A percentile compares a stretch with the other conserved stretches of the same genome.
Evolutionary conservation across 2,329 filamentous ascomycete genomes (phyloP).

Genomic region (Arthrobotrys musiformis): DNA sequence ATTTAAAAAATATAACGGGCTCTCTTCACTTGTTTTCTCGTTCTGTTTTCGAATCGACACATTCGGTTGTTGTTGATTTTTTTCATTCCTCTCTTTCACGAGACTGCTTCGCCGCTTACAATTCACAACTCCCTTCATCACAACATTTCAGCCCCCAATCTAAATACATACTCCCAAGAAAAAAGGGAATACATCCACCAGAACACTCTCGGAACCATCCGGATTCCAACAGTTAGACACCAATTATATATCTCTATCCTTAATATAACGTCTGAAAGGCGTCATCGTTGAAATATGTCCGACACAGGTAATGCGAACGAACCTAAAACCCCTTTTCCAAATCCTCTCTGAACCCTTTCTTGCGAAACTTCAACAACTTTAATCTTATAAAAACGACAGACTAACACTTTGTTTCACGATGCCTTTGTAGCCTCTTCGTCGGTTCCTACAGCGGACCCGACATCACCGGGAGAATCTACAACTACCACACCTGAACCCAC

Average conservation of each 20-base stretch:
- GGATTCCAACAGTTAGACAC: background rate
- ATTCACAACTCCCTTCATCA: background rate
- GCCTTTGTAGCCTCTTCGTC: background rate
- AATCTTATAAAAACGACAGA: background rate
- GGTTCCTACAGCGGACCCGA: background rate
- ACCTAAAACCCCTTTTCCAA: conserved; percentile 1
- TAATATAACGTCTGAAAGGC: background rate
- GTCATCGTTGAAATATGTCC: conserved; percentile 6
- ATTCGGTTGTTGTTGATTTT: conserved; percentile 52
- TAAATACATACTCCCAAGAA: background rate
- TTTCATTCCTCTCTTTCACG: too few species aligned
- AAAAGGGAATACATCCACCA: background rate
- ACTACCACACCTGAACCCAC: background rate
- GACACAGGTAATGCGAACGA: conserved; percentile 34
- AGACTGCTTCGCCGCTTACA: background rate
- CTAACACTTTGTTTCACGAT: background rate
- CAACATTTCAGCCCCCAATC: background rate
- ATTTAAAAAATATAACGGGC: background rate
- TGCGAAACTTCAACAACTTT: background rate
- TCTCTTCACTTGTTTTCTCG: background rate
- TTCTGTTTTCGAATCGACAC: conserved; percentile 25
- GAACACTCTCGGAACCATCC: background rate
- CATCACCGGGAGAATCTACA: background rate
- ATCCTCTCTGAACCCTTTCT: background rate
- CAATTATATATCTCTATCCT: background rate